These are phyloP conservation scores for Talaromyces sp. DNA, from an alignment of 2,329 filamentous ascomycete species.

Conservation along the genomic window DNA sequence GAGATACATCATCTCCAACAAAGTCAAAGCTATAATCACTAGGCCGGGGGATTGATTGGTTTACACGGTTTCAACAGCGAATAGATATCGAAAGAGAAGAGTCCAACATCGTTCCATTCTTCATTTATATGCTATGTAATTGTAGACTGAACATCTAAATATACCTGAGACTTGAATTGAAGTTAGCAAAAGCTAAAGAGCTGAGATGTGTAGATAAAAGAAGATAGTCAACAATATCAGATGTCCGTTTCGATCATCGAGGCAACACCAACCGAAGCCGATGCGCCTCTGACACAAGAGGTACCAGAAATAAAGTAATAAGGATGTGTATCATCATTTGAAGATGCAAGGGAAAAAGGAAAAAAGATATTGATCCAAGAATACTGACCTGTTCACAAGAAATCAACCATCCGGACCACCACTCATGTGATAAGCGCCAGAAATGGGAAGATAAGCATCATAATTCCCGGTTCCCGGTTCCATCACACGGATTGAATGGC, in stretches of 20 bases:
- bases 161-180: background rate
- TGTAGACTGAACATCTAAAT: background rate
- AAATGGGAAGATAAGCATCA: background rate
- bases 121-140: background rate
- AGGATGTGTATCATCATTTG: slow-evolving; percentile 67
- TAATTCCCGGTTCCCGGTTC: background rate
- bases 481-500: background rate
- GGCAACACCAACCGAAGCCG: slow-evolving; percentile 35
- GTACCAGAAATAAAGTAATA: slow-evolving; percentile 77
- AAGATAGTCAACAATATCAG: slow-evolving; percentile 49
- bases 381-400: slow-evolving; percentile 1
- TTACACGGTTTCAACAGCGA: background rate
- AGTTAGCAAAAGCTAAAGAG: slow-evolving; percentile 18
- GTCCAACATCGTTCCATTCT: background rate
- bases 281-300: slow-evolving; percentile 79
- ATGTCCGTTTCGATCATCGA: slow-evolving; percentile 84
- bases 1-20: background rate
- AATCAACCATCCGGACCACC: too few relatives aligned
- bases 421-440: background rate
- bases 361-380: background rate
- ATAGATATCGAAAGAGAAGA: background rate
- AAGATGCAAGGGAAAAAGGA: slow-evolving; percentile 8
- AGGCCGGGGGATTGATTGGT: background rate
- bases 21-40: background rate
- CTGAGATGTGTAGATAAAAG: slow-evolving; percentile 5